Percentiles rank a stretch among this genome's conserved stretches.
phyloP scores from a whole-genome alignment of 768 basidiomycete species.

The Suillus tomentosus region DNA sequence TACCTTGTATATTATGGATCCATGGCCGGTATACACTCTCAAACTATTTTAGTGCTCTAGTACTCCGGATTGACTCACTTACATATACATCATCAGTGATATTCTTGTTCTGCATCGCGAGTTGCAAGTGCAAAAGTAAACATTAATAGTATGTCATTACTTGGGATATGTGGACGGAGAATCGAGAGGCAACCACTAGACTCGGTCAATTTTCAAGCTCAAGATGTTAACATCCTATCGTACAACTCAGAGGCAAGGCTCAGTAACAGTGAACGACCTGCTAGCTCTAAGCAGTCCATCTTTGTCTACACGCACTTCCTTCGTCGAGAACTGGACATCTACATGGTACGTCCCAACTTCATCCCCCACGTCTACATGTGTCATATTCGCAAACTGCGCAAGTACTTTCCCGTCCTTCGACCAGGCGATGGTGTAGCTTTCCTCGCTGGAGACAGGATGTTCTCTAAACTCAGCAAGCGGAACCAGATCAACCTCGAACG shows the following conservation, averaged over 20 bases:
- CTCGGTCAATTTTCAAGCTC: neutral
- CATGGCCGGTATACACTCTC: constrained; percentile 9
- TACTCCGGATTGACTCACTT: constrained; percentile 5
- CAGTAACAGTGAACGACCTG: constrained; percentile 18
- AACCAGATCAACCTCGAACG: constrained; percentile 52
- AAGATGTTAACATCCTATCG: neutral
- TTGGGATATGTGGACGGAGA: neutral
- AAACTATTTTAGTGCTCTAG: constrained; percentile 12
- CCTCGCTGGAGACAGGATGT: constrained; percentile 30
- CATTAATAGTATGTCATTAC: neutral
- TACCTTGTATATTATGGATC: constrained; percentile 13
- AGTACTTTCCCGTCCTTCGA: constrained; percentile 46
- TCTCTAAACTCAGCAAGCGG: constrained; percentile 60
- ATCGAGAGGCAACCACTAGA: neutral
- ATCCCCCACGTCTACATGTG: constrained; percentile 44
- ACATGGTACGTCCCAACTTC: constrained; percentile 45
- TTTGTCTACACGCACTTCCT: constrained; percentile 56
- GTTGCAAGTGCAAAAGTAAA: neutral
- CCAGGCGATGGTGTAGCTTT: constrained; percentile 63
- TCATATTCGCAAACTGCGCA: constrained; percentile 51
- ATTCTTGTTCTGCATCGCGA: constrained; percentile 7
- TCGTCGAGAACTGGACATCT: constrained; percentile 52
- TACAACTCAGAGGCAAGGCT: constrained; percentile 4
- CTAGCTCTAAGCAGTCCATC: constrained; percentile 33
- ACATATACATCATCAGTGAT: constrained; percentile 16